Evolutionary conservation across 768 basidiomycete genomes (phyloP), one percentile per base, ranked within the genome.

Genomic region (Cystofilobasidium macerans): DNA sequence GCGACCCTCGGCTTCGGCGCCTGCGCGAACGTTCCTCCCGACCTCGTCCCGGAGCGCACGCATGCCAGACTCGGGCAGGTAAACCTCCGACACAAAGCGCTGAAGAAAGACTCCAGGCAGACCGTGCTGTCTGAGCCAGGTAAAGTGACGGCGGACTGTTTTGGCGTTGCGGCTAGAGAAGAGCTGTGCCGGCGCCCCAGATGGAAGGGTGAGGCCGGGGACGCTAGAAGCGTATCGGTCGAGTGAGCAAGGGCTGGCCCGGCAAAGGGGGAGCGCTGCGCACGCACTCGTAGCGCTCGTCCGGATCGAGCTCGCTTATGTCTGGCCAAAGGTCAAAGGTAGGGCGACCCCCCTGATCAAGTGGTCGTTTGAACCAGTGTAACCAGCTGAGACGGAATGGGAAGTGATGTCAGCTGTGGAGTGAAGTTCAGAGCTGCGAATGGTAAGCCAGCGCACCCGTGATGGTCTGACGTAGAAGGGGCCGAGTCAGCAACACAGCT

Each of bases 281-380:
- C 18, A 60, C 65, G 43, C 35, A 66, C 65, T 61, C 60, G 59
- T 61, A 67, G 1, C 38, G 65, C 56, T 67, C 65, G 12, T 67
- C 53, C 11, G 12, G 30, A 9, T 47, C 38, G 12, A 67, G 60
- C 26, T 67, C 65, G 30, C 22, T 24, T 13, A 51, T 67, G 70
- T 89, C 87, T 0, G 88, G 88, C 87, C 87, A 89, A 40, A 87
- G 74, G 75, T 90, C 89, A 56, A 80, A 82, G 70, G 85, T 87
- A 5, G 85, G 84, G 3, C 79, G 82, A 22, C 88, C 88, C 20
- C 86, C 87, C 32, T 81, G 76, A 1, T 84, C 28, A 14, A 89
- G 78, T 1, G 86, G 86, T n/a, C 78, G 71, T 69, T 83, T 79
- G 73, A 87, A 83, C 88, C 89, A 90, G 71, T 90, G 88, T 24